phyloP scores from a whole-genome alignment of 2,329 filamentous ascomycete genomes.

The Calonectria montana region DNA sequence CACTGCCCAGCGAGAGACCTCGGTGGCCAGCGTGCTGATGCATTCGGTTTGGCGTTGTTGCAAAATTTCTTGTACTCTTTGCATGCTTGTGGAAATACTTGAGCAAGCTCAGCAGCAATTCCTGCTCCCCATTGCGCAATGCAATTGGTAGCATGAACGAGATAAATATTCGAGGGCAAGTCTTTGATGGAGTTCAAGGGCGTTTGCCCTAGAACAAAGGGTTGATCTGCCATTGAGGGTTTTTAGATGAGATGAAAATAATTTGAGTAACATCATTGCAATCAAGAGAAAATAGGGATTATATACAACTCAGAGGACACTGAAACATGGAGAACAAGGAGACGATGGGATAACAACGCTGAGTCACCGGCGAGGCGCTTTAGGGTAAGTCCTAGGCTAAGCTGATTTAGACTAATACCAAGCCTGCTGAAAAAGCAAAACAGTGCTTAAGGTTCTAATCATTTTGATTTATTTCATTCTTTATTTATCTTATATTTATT shows the following conservation, averaged over 20 bases:
- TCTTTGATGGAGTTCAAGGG: slow-evolving; percentile 29
- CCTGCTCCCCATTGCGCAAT: slow-evolving; percentile 46
- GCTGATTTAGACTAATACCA: no score
- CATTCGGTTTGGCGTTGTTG: slow-evolving; percentile 26
- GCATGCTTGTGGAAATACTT: slow-evolving; percentile 41
- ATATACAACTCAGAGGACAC: no score
- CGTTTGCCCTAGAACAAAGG: slow-evolving; percentile 25
- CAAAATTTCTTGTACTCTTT: slow-evolving; percentile 41
- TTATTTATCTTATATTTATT: neutral
- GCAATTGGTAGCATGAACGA: slow-evolving; percentile 48
- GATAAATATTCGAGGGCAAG: slow-evolving; percentile 29
- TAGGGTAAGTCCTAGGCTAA: neutral
- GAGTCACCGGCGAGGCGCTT: neutral
- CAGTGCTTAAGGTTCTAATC: no score
- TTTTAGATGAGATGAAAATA: neutral
- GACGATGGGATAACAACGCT: neutral
- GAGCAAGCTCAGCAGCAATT: slow-evolving; percentile 42
- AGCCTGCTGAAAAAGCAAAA: no score
- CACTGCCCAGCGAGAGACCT: slow-evolving; percentile 40
- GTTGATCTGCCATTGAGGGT: slow-evolving; percentile 14
- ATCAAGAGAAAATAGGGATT: no score
- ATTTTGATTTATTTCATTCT: neutral
- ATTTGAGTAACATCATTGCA: no score
- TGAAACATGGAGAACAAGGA: no score
- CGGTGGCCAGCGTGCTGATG: slow-evolving; percentile 27